Conservation (phyloP, 1,284 basidiomycete species). For the Ganoderma multipileum region DNA sequence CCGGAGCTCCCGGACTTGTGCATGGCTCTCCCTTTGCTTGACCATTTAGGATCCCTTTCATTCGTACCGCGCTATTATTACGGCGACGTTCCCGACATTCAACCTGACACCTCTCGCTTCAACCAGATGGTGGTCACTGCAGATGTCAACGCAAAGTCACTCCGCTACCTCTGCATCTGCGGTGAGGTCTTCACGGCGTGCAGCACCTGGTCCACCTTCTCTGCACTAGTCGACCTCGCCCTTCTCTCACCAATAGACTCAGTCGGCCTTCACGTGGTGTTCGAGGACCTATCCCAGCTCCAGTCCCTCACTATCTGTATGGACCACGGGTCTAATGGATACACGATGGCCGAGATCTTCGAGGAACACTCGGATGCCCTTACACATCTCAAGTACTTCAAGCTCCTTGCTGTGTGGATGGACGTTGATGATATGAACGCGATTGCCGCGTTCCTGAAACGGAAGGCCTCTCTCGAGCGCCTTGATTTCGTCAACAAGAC, state of each 20-base stretch:
- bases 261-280: neutral
- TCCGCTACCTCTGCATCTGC: neutral
- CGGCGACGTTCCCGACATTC: neutral
- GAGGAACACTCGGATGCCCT: slow-evolving; percentile 1
- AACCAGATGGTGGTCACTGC: neutral
- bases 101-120: neutral
- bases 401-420: neutral
- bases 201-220: neutral
- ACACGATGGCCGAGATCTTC: neutral
- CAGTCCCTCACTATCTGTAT: neutral
- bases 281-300: slow-evolving; percentile 4
- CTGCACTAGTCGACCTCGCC: neutral
- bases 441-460: neutral
- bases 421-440: neutral
- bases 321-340: neutral
- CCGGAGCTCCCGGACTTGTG: neutral
- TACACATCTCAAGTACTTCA: neutral
- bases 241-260: neutral
- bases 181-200: neutral
- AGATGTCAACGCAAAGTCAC: neutral
- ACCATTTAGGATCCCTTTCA: neutral
- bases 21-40: neutral
- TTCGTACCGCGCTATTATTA: neutral
- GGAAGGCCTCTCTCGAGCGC: neutral
- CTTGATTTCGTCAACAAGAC: neutral